A percentile compares a stretch with the other conserved stretches of the same genome.
These are phyloP conservation scores for Entophlyctis luteolus DNA, from an alignment of 192 early-diverging fungal species.

Conservation along the genomic window DNA sequence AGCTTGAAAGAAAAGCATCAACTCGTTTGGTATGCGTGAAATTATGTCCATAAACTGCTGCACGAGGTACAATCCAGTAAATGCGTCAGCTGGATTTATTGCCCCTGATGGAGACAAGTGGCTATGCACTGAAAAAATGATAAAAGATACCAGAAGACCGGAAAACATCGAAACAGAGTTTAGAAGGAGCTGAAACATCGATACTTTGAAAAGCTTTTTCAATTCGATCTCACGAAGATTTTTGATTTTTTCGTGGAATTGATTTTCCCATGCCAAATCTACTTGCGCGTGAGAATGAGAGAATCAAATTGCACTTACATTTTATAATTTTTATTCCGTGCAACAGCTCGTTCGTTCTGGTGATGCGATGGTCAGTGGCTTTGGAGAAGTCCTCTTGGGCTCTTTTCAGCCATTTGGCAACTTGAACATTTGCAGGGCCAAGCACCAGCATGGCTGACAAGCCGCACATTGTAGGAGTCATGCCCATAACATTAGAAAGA, in stretches of 20 bases:
- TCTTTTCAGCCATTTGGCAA: conserved; percentile 20
- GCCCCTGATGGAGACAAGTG: conserved; percentile 41
- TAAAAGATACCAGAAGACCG: conserved; percentile 45
- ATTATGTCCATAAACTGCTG: conserved; percentile 55
- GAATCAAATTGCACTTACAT: conserved; percentile 9
- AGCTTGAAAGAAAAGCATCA: conserved; percentile 44
- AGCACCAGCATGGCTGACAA: conserved; percentile 28
- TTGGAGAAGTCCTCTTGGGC: conserved; percentile 30
- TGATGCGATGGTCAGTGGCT: conserved; percentile 69
- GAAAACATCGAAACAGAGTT: conserved; percentile 15
- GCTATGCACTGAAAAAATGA: conserved; percentile 58
- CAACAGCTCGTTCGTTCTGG: conserved; percentile 77
- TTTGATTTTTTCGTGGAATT: conserved; percentile 24
- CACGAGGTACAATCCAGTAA: conserved; percentile 62
- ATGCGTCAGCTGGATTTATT: conserved; percentile 66
- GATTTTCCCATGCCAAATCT: conserved; percentile 46
- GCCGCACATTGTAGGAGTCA: conserved; percentile 33
- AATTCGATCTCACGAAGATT: conserved; percentile 12
- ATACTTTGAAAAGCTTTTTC: neutral
- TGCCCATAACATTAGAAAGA: conserved; percentile 28
- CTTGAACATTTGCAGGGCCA: conserved; percentile 22
- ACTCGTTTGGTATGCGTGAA: conserved; percentile 51
- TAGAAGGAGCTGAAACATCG: conserved; percentile 19
- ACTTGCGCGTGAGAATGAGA: neutral
- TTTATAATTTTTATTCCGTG: conserved; percentile 61